Evolutionary conservation across 2,329 filamentous ascomycete genomes (phyloP).

Genomic region (Didymella exigua): DNA sequence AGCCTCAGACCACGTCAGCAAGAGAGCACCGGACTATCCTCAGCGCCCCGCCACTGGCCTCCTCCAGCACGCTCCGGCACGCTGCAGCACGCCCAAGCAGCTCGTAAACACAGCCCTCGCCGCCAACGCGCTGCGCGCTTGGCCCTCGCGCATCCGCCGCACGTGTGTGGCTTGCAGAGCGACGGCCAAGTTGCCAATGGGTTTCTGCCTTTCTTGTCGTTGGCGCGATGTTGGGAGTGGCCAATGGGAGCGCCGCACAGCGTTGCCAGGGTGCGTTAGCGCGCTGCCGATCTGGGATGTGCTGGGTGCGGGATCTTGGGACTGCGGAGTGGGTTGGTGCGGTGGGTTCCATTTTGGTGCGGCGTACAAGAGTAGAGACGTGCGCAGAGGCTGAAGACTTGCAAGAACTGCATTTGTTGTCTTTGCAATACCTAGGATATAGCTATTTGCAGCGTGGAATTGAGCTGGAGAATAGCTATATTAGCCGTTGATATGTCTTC

Average conservation of each 20-base stretch:
- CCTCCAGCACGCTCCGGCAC: too few species aligned
- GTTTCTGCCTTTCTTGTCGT: neutral
- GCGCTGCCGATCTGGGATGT: neutral
- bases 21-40: too few species aligned
- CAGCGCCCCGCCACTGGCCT: too few species aligned
- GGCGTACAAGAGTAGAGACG: too few species aligned
- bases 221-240: neutral
- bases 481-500: slow-evolving; percentile 9
- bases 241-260: neutral
- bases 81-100: too few species aligned
- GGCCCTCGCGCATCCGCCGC: too few species aligned
- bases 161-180: neutral
- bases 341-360: too few species aligned
- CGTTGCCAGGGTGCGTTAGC: neutral
- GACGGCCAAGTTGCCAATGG: neutral
- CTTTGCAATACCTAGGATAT: neutral
- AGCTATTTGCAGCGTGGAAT: neutral
- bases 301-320: neutral
- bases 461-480: neutral
- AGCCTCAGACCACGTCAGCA: too few species aligned
- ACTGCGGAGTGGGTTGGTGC: too few species aligned
- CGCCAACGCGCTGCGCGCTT: too few species aligned
- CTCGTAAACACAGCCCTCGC: too few species aligned
- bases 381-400: too few species aligned
- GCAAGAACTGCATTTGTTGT: neutral